phyloP scores from a whole-genome alignment of 2,329 filamentous ascomycete genomes.

The Lizonia empirigonia region DNA sequence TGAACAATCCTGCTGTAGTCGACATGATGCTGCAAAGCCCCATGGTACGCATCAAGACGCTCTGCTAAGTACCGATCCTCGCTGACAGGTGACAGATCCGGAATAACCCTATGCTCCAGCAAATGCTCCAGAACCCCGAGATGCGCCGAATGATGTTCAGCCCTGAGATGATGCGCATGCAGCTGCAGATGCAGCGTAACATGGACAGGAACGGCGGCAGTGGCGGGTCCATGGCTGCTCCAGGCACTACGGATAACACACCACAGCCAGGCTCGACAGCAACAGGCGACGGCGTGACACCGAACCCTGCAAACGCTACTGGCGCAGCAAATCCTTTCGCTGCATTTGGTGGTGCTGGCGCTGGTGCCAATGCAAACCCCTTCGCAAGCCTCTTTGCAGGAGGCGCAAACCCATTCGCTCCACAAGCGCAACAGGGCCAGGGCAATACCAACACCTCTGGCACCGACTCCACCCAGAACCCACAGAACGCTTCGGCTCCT shows the following conservation, averaged over 20 bases:
- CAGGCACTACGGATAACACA: slow-evolving; percentile 88
- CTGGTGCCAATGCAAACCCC: slow-evolving; percentile 57
- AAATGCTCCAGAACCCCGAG: slow-evolving; percentile 85
- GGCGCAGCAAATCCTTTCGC: slow-evolving; percentile 56
- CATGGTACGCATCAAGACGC: slow-evolving; percentile 53
- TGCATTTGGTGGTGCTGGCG: slow-evolving; percentile 44
- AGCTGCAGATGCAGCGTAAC: slow-evolving; percentile 77
- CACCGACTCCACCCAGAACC: slow-evolving; percentile 27
- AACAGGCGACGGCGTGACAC: slow-evolving; percentile 25
- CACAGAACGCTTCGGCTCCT: slow-evolving; percentile 32
- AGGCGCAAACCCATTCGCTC: slow-evolving; percentile 45
- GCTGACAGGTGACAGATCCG: slow-evolving; percentile 62
- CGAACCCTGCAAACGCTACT: slow-evolving; percentile 42
- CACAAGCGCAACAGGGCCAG: slow-evolving; percentile 34
- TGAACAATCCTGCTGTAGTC: slow-evolving; percentile 92
- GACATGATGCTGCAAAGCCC: slow-evolving; percentile 71
- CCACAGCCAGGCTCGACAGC: slow-evolving; percentile 53
- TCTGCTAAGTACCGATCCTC: background rate
- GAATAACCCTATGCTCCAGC: slow-evolving; percentile 83
- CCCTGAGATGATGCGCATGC: slow-evolving; percentile 80
- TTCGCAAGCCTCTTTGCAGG: slow-evolving; percentile 64
- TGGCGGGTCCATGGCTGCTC: slow-evolving; percentile 73
- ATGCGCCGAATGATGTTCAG: slow-evolving; percentile 94
- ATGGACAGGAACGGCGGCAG: slow-evolving; percentile 59
- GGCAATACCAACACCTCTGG: slow-evolving; percentile 29